Conservation (phyloP, 352 stramenopile species). For the Elongisporangium senticosum region DNA sequence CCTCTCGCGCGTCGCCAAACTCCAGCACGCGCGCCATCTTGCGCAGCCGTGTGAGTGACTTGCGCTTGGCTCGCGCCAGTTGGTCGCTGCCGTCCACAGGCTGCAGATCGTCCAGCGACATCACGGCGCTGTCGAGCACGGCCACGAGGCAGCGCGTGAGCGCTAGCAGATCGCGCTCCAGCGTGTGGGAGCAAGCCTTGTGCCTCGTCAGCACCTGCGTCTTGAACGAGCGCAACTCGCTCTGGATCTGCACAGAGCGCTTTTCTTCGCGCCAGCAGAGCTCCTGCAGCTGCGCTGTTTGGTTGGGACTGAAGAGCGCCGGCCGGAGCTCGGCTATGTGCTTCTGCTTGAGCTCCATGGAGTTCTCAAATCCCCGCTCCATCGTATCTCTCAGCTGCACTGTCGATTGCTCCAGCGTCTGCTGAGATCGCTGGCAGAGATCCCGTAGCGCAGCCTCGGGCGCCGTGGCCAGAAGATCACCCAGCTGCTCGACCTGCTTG, state of each 20-base stretch:
- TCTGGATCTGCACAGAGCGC: constrained; percentile 27
- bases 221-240: constrained; percentile 22
- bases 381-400: constrained; percentile 16
- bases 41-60: constrained; percentile 63
- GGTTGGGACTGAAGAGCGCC: constrained; percentile 73
- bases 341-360: constrained; percentile 37
- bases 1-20: constrained; percentile 45
- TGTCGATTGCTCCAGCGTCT: constrained; percentile 12
- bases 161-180: constrained; percentile 45
- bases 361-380: constrained; percentile 24
- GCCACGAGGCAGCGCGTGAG: constrained; percentile 33
- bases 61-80: constrained; percentile 49
- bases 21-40: constrained; percentile 57
- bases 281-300: constrained; percentile 31
- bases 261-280: constrained; percentile 51
- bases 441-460: constrained; percentile 39
- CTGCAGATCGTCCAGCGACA: constrained; percentile 54
- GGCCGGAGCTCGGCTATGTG: constrained; percentile 59
- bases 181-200: constrained; percentile 21
- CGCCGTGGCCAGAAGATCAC: constrained; percentile 48
- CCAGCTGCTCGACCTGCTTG: constrained; percentile 55
- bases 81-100: constrained; percentile 32
- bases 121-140: constrained; percentile 56
- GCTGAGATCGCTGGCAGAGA: constrained; percentile 21
- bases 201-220: constrained; percentile 26